Percentiles rank a stretch among this genome's conserved stretches.
Conservation (phyloP, 2,329 filamentous ascomycete genomes). For the Chaetothyriales sp. region DNA sequence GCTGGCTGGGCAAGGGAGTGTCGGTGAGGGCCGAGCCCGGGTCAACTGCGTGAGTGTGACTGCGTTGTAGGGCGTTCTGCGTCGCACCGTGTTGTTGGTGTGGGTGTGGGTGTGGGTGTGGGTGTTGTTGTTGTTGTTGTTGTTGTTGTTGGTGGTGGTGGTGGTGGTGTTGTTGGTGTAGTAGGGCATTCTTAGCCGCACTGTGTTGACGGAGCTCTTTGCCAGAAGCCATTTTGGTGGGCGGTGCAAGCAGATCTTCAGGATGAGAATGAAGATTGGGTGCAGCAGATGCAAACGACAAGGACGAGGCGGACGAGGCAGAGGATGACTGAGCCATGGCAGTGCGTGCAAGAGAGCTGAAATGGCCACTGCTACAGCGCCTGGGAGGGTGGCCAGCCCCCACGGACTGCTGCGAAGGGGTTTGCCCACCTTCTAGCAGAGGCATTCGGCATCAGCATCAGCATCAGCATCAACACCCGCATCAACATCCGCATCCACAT, state of each 20-base stretch:
- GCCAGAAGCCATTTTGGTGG: not conserved
- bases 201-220: not conserved
- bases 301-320: too few species aligned
- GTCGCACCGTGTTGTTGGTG: not conserved
- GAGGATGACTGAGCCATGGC: not conserved
- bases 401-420: too few species aligned
- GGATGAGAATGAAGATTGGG: not conserved
- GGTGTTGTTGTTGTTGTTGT: too few species aligned
- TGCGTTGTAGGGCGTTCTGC: not conserved
- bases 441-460: not conserved
- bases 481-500: too few species aligned
- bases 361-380: not conserved
- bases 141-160: too few species aligned
- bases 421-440: not conserved
- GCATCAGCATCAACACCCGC: too few species aligned
- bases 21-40: conserved; percentile 43
- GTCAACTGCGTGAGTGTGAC: not conserved
- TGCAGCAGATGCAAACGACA: not conserved
- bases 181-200: not conserved
- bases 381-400: too few species aligned
- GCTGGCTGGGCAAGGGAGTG: conserved; percentile 49
- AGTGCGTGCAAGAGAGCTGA: not conserved
- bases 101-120: too few species aligned
- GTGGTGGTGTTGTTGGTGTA: too few species aligned
- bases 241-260: not conserved